These are phyloP conservation scores for Ustilago cynodontis DNA, from an alignment of 1,284 basidiomycete genomes.

Conservation along the genomic window DNA sequence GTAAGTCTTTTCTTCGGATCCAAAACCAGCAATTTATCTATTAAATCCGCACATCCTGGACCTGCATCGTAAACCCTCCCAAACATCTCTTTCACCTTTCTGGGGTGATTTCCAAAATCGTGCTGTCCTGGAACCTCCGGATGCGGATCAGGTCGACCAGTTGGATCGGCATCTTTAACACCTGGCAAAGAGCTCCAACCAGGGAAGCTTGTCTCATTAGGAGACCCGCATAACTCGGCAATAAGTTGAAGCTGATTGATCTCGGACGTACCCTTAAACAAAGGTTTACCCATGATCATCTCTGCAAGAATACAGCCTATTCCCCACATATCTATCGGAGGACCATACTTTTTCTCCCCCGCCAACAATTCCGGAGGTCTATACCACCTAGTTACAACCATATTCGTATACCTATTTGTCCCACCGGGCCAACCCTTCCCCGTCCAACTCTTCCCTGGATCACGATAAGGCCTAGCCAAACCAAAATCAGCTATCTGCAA, in stretches of 20 bases:
- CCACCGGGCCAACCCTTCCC: conserved; percentile 61
- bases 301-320: conserved; percentile 96
- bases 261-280: conserved; percentile 88
- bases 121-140: conserved; percentile 53
- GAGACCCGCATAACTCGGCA: conserved; percentile 87
- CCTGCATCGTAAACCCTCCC: conserved; percentile 49
- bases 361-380: conserved; percentile 93
- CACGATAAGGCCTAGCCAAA: conserved; percentile 78
- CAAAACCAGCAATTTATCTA: conserved; percentile 64
- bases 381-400: conserved; percentile 99
- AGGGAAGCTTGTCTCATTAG: conserved; percentile 81
- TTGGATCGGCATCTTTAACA: conserved; percentile 65
- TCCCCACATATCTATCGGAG: conserved; percentile 98
- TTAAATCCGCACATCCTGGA: conserved; percentile 61
- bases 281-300: conserved; percentile 90
- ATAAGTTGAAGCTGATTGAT: conserved; percentile 91
- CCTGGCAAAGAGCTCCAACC: conserved; percentile 76
- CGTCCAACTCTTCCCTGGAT: conserved; percentile 59
- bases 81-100: conserved; percentile 56
- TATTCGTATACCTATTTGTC: conserved; percentile 83
- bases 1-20: conserved; percentile 65
- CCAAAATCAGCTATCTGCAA: conserved; percentile 89
- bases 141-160: conserved; percentile 58
- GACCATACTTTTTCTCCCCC: conserved; percentile 87
- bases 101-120: conserved; percentile 58